phyloP scores from a whole-genome alignment of 2,329 filamentous ascomycete genomes.

The Fusarium foetens region DNA sequence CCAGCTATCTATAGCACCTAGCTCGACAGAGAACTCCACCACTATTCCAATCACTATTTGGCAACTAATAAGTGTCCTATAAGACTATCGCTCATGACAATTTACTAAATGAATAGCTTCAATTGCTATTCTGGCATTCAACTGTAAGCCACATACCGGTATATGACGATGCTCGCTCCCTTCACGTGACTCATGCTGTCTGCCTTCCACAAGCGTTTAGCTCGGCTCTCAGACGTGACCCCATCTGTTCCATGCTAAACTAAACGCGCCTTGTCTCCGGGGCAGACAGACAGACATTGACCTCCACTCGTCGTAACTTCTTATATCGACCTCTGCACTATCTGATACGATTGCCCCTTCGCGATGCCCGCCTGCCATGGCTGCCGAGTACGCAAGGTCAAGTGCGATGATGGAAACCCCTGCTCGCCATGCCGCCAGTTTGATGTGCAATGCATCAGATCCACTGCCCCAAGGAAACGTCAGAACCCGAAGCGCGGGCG shows the following conservation, averaged over 20 bases:
- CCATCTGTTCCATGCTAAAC: slow-evolving; percentile 9
- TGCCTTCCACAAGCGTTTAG: slow-evolving; percentile 23
- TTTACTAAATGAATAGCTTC: background rate
- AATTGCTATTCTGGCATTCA: background rate
- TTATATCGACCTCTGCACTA: background rate
- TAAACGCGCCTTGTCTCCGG: slow-evolving; percentile 28
- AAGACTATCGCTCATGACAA: background rate
- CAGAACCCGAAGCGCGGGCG: slow-evolving; percentile 37
- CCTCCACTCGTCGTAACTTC: slow-evolving; percentile 17
- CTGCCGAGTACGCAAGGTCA: slow-evolving; percentile 43
- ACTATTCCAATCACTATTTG: background rate
- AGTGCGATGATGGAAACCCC: slow-evolving; percentile 40
- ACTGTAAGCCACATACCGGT: background rate
- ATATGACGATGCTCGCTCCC: background rate
- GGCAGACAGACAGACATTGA: slow-evolving; percentile 11
- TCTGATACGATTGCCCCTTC: background rate
- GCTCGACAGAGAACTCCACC: slow-evolving; percentile 19
- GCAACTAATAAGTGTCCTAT: background rate
- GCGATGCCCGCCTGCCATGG: slow-evolving; percentile 40
- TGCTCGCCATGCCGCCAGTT: slow-evolving; percentile 39
- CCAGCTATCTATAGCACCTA: slow-evolving; percentile 4
- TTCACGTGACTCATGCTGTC: slow-evolving; percentile 24
- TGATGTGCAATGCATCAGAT: slow-evolving; percentile 36
- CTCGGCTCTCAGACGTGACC: background rate
- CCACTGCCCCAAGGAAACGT: slow-evolving; percentile 33